phyloP scores from a whole-genome alignment of 73 alveolate species.

The Tetrahymena elliotti region DNA sequence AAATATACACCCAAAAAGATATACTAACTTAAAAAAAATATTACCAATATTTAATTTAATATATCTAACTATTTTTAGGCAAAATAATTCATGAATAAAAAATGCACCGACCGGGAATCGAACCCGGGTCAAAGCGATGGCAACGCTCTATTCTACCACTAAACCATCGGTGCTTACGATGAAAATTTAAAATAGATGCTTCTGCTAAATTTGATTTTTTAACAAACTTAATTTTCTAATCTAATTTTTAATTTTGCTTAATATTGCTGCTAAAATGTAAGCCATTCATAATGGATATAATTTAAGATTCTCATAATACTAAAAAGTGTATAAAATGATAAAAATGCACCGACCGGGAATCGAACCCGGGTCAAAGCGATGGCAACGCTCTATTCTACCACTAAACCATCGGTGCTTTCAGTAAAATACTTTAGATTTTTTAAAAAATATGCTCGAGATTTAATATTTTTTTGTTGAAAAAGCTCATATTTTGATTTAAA shows the following conservation, averaged over 20 bases:
- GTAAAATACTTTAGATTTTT: neutral
- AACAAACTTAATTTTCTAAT: neutral
- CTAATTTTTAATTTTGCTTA: neutral
- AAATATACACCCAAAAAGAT: too few species aligned
- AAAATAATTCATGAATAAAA: neutral
- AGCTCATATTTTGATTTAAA: too few species aligned
- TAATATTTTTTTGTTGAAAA: too few species aligned
- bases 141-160: conserved; percentile 2
- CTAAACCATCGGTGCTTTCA: neutral
- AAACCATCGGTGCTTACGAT: neutral
- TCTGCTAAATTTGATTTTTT: neutral
- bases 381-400: neutral
- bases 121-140: conserved; percentile 5
- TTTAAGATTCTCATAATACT: too few species aligned
- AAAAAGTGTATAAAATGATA: neutral
- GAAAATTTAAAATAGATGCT: neutral
- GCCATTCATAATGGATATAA: too few species aligned
- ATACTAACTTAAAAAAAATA: too few species aligned
- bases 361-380: neutral
- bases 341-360: neutral
- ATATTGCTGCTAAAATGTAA: too few species aligned
- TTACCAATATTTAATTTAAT: too few species aligned
- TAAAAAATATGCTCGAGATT: neutral
- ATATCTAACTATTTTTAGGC: neutral
- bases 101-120: conserved; percentile 5